Evolutionary conservation across 2,329 filamentous ascomycete species (phyloP), one percentile per base, ranked within the genome.

Genomic region (Aspergillus puulaauensis): DNA sequence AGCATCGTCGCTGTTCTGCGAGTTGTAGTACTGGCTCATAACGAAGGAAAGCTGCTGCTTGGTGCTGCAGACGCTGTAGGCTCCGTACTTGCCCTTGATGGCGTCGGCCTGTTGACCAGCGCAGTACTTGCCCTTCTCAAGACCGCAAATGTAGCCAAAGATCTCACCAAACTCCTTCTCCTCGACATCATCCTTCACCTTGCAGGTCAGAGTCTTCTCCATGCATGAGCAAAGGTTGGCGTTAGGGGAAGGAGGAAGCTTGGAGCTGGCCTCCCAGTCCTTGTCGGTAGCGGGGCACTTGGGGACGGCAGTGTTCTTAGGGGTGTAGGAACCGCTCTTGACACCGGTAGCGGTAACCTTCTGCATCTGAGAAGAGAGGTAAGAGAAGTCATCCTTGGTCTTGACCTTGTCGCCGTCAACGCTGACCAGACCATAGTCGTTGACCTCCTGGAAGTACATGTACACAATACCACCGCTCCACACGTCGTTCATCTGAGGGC

Each of bases 401-500:
- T 77, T 83, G 63, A 89, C 90, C 44, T 78, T 78, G 70, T 80
- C 78, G 68, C 83, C 83, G 49, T 79, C 88, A 45, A 96, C 84
- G 77, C 89, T 83, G 83, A 74, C 68, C 24, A 75, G 60, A 63
- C 68, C 95, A 71, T 91, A 99, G 74, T 97, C 81, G 80, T 98
- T 98, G 59, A 74, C 80, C 76, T 96, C 93, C 80, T 96, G 84
- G 80, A 92, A 93, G 82, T 95, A 99, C 91, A 96, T 96, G 85
- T 98, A 99, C 74, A 98, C 92, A 65, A 99, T 96, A 78, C 93
- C 95, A 68, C 95, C 95, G 56, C 90, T 96, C 86, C 95, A 95
- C 70, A 96, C 91, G 9, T 77, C 76, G 27, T 86, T 90, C 95
- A 99, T 99, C 60, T 92, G 73, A 59, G 82, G 73, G 53, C 88